A percentile compares a stretch with the other conserved stretches of the same genome.
These are phyloP conservation scores for Cercospora janseana DNA, from an alignment of 2,329 filamentous ascomycete species.

Conservation along the genomic window DNA sequence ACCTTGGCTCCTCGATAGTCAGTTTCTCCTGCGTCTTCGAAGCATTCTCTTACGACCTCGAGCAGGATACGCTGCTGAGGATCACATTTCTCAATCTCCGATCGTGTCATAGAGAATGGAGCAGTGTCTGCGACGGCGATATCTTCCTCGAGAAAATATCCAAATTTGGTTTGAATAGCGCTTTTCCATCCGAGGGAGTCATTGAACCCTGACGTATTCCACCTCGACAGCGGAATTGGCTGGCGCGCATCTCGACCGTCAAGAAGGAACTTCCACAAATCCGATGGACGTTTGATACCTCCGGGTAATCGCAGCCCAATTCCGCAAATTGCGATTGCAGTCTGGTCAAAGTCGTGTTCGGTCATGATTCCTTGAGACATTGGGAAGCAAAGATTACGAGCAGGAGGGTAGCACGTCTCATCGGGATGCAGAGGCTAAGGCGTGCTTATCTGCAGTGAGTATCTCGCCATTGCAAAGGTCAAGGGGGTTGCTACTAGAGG, in stretches of 20 bases:
- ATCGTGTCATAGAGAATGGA: background rate
- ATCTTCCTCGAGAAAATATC: background rate
- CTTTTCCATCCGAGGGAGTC: too few species aligned
- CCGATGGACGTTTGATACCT: background rate
- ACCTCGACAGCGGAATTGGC: background rate
- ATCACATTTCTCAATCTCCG: conserved; percentile 16
- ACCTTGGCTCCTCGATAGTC: conserved; percentile 8
- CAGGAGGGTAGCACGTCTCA: too few species aligned
- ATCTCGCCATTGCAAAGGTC: too few species aligned
- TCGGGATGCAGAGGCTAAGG: too few species aligned
- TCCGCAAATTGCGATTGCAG: conserved; percentile 2
- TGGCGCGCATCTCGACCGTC: background rate
- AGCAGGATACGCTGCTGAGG: conserved; percentile 30
- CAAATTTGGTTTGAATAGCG: too few species aligned
- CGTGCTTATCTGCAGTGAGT: too few species aligned
- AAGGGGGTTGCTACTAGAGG: too few species aligned
- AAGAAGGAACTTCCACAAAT: background rate
- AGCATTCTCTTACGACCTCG: conserved; percentile 21
- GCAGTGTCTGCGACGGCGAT: background rate
- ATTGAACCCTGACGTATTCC: too few species aligned
- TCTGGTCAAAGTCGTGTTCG: too few species aligned
- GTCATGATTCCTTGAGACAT: too few species aligned
- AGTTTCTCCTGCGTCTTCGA: conserved; percentile 19
- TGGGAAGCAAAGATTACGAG: too few species aligned
- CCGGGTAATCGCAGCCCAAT: background rate